Percentiles rank a stretch among this genome's conserved stretches.
These are phyloP conservation scores for Coemansia sp. DNA, from an alignment of 192 early-diverging fungal species.

Conservation along the genomic window DNA sequence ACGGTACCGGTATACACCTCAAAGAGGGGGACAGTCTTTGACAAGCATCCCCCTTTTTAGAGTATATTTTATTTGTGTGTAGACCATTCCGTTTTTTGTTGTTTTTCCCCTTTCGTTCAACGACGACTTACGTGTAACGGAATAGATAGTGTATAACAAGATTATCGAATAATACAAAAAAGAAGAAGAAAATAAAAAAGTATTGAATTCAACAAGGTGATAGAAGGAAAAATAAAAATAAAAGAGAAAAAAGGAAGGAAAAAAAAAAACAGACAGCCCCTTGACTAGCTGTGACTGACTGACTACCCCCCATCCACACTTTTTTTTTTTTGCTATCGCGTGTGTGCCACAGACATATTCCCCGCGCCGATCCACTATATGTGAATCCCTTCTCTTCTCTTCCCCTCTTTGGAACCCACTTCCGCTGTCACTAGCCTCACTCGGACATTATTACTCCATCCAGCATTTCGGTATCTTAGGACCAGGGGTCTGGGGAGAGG, in stretches of 20 bases:
- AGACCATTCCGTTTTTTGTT: too few species aligned
- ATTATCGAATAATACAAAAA: conserved; percentile 1
- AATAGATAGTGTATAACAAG: neutral
- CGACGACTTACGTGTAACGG: neutral
- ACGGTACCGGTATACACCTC: neutral
- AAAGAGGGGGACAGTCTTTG: neutral
- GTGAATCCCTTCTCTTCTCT: neutral
- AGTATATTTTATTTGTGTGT: neutral
- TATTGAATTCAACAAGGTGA: neutral
- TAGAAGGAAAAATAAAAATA: neutral
- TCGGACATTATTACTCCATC: neutral
- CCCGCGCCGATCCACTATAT: neutral
- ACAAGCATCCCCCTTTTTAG: neutral
- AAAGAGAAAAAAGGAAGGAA: neutral
- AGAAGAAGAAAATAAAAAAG: neutral
- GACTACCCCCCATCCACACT: neutral
- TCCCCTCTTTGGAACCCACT: neutral
- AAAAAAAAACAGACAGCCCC: neutral
- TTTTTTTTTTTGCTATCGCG: neutral
- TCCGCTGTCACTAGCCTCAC: neutral
- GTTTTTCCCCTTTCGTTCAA: neutral
- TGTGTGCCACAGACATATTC: neutral
- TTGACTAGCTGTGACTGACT: neutral
- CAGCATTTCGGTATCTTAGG: neutral
- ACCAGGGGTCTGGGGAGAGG: neutral